Conservation (phyloP, 1,284 basidiomycete species). For the Inonotus hispidus region DNA sequence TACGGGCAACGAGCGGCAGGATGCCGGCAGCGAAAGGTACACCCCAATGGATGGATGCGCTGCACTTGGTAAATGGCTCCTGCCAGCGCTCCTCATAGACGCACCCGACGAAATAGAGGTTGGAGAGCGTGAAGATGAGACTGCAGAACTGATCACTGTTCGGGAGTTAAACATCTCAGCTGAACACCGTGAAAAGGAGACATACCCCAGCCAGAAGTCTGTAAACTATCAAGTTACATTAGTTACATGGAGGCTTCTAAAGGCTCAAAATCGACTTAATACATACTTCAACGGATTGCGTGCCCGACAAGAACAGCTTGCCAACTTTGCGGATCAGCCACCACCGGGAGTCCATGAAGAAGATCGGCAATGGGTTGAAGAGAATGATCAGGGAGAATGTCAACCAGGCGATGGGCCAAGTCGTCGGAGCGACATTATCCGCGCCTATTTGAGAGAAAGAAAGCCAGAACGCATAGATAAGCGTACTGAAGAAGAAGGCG, state of each 20-base stretch:
- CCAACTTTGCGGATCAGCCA: slow-evolving; percentile 72
- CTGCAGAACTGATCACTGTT: slow-evolving; percentile 80
- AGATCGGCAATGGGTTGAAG: slow-evolving; percentile 72
- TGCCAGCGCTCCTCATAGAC: slow-evolving; percentile 57
- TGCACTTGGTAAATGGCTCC: slow-evolving; percentile 40
- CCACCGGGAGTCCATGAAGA: slow-evolving; percentile 61
- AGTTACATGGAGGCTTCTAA: neutral
- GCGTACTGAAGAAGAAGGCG: slow-evolving; percentile 66
- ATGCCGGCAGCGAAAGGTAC: slow-evolving; percentile 48
- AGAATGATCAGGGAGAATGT: slow-evolving; percentile 56
- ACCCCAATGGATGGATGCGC: slow-evolving; percentile 48
- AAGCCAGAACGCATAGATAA: slow-evolving; percentile 82
- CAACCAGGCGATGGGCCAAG: slow-evolving; percentile 89
- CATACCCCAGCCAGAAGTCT: slow-evolving; percentile 80
- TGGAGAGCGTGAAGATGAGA: slow-evolving; percentile 67
- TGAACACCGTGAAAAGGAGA: neutral
- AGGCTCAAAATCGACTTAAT: neutral
- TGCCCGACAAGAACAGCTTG: slow-evolving; percentile 65
- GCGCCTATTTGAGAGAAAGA: slow-evolving; percentile 66
- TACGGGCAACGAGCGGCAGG: slow-evolving; percentile 67
- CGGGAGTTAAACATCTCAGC: slow-evolving; percentile 40
- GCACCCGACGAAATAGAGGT: slow-evolving; percentile 72
- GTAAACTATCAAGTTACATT: slow-evolving; percentile 44
- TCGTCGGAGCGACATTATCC: slow-evolving; percentile 39
- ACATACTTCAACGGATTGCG: slow-evolving; percentile 67